Evolutionary conservation across 345 rosid species (phyloP).

Genomic region (Leavenworthia alabamica): DNA sequence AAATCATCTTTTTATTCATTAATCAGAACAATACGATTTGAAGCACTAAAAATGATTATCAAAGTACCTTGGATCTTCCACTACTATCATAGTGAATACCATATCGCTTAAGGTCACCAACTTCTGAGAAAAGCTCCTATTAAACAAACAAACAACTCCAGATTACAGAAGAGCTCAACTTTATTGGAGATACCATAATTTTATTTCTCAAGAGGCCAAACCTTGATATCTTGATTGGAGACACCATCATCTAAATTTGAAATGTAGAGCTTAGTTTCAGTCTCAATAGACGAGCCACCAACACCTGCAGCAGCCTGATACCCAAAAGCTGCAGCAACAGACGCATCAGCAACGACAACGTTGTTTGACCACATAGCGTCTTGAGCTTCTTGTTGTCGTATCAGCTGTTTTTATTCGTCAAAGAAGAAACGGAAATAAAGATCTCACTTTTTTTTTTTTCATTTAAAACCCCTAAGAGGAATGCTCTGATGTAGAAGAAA

Average conservation of each 20-base stretch:
- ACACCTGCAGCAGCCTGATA: conserved; percentile 26
- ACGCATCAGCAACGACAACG: conserved; percentile 39
- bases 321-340: conserved; percentile 30
- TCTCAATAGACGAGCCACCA: conserved; percentile 41
- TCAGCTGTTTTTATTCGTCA: conserved; percentile 35
- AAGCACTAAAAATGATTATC: conserved; percentile 2
- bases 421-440: conserved; percentile 28
- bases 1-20: background rate
- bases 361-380: conserved; percentile 49
- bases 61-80: conserved; percentile 68
- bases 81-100: conserved; percentile 63
- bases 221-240: conserved; percentile 69
- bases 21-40: conserved; percentile 6
- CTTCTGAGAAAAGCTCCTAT: conserved; percentile 68
- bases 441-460: conserved; percentile 23
- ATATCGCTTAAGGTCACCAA: conserved; percentile 58
- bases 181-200: background rate
- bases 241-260: conserved; percentile 65
- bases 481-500: conserved; percentile 26
- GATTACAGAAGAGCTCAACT: background rate
- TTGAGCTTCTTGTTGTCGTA: conserved; percentile 37
- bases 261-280: conserved; percentile 58
- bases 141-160: conserved; percentile 1
- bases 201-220: background rate
- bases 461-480: conserved; percentile 15